phyloP scores from a whole-genome alignment of 768 basidiomycete genomes.

The Mycena albidolilacea region DNA sequence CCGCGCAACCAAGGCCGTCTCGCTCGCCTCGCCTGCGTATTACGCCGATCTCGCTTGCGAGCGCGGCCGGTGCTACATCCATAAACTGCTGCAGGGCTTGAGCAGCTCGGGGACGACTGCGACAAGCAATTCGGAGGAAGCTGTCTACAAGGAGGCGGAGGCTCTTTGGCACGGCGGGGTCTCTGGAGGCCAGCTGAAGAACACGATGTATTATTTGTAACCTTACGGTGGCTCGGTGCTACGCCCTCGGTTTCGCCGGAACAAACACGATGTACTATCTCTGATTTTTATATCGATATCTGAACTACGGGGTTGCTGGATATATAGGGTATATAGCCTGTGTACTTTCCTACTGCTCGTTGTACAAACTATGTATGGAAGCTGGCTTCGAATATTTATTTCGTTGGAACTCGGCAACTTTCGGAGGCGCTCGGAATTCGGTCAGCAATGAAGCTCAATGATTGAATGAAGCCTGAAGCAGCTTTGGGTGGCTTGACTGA shows the following conservation, averaged over 20 bases:
- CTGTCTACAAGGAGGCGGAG: slow-evolving; percentile 68
- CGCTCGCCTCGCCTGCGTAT: slow-evolving; percentile 85
- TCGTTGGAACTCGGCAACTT: too few species aligned
- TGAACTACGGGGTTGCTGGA: neutral
- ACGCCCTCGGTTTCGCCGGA: too few species aligned
- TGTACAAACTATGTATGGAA: neutral
- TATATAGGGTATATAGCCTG: slow-evolving; percentile 10
- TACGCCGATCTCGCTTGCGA: slow-evolving; percentile 82
- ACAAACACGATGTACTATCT: too few species aligned
- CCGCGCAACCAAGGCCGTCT: slow-evolving; percentile 90
- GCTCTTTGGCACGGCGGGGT: slow-evolving; percentile 73
- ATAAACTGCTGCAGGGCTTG: slow-evolving; percentile 75
- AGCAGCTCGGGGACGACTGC: slow-evolving; percentile 50
- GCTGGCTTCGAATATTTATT: too few species aligned
- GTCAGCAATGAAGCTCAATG: too few species aligned
- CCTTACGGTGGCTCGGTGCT: neutral
- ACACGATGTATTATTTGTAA: slow-evolving; percentile 87
- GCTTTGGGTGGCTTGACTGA: too few species aligned
- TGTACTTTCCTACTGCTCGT: slow-evolving; percentile 1
- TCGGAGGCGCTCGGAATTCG: too few species aligned
- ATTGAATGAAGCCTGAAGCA: too few species aligned
- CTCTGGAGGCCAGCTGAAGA: slow-evolving; percentile 62
- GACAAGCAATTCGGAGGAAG: slow-evolving; percentile 60
- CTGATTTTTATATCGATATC: neutral
- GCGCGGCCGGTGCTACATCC: slow-evolving; percentile 80